Conservation (phyloP, 1,139 yeast species). For the Pichia cactophila region DNA sequence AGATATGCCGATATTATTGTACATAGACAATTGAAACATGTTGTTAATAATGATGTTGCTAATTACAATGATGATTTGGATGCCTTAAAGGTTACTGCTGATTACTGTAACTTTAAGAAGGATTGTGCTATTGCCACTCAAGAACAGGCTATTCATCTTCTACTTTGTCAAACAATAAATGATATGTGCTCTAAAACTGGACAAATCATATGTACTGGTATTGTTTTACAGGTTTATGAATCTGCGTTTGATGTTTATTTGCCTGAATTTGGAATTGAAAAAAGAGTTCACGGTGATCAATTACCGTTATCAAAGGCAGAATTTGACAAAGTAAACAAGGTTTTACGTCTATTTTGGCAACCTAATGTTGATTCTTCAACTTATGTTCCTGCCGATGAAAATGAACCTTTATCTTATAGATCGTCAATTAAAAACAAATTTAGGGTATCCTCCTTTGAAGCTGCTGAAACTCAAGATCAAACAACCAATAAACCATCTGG, state of each 20-base stretch:
- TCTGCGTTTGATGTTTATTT: constrained; percentile 91
- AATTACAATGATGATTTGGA: constrained; percentile 52
- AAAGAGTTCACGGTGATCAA: constrained; percentile 97
- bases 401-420: constrained; percentile 66
- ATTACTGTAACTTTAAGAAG: constrained; percentile 89
- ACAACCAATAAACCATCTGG: constrained; percentile 30
- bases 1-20: constrained; percentile 90
- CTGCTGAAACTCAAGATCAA: constrained; percentile 52
- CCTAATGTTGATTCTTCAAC: constrained; percentile 87
- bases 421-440: constrained; percentile 72
- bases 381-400: constrained; percentile 82
- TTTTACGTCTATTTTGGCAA: constrained; percentile 87
- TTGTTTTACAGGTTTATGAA: constrained; percentile 88
- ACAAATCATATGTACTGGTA: constrained; percentile 77
- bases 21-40: constrained; percentile 79
- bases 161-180: constrained; percentile 76
- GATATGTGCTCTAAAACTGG: constrained; percentile 72
- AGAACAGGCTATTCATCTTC: constrained; percentile 86
- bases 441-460: constrained; percentile 62
- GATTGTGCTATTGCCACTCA: constrained; percentile 93
- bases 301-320: constrained; percentile 89
- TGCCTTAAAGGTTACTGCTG: constrained; percentile 71
- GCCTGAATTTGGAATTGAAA: constrained; percentile 94
- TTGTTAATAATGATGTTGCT: constrained; percentile 35
- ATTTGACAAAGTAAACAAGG: constrained; percentile 61